Evolutionary conservation across 331 rosid species (phyloP).

Genomic region (Rosa hybrid): DNA sequence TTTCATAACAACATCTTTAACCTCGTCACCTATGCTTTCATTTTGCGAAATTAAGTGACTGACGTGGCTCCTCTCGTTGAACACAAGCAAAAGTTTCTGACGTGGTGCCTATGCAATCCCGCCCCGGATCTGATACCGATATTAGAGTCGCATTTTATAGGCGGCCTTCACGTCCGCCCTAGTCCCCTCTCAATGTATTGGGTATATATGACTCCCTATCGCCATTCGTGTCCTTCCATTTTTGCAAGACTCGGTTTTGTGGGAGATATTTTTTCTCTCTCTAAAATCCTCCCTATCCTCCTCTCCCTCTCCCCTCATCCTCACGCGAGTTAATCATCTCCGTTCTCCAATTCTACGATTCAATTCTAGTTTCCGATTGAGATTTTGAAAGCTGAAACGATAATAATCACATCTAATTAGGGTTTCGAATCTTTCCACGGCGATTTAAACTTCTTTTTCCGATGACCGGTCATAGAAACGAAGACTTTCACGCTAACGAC

Average conservation of each 20-base stretch:
- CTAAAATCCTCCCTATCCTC: neutral
- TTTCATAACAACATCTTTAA: neutral
- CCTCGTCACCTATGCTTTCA: neutral
- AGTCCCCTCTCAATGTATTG: neutral
- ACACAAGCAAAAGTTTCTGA: constrained; percentile 1
- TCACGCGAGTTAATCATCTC: constrained; percentile 4
- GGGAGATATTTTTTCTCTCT: constrained; percentile 24
- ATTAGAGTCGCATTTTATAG: constrained; percentile 22
- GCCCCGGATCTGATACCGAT: constrained; percentile 31
- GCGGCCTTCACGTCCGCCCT: constrained; percentile 33
- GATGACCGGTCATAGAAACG: constrained; percentile 55
- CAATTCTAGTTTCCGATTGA: neutral
- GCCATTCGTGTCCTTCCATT: neutral
- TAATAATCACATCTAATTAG: constrained; percentile 3
- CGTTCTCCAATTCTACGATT: neutral
- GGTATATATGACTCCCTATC: neutral
- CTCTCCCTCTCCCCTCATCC: constrained; percentile 8
- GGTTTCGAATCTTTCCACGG: constrained; percentile 11
- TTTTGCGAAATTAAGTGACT: neutral
- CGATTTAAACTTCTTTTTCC: neutral
- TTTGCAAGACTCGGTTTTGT: neutral
- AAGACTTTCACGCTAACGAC: constrained; percentile 34
- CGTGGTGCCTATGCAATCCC: constrained; percentile 14
- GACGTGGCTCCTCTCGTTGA: constrained; percentile 3
- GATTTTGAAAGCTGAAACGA: neutral